Evolutionary conservation across 148 eudicot genomes (phyloP), one percentile per base, ranked within the genome.

Genomic region (Vaccinium corymbosum): DNA sequence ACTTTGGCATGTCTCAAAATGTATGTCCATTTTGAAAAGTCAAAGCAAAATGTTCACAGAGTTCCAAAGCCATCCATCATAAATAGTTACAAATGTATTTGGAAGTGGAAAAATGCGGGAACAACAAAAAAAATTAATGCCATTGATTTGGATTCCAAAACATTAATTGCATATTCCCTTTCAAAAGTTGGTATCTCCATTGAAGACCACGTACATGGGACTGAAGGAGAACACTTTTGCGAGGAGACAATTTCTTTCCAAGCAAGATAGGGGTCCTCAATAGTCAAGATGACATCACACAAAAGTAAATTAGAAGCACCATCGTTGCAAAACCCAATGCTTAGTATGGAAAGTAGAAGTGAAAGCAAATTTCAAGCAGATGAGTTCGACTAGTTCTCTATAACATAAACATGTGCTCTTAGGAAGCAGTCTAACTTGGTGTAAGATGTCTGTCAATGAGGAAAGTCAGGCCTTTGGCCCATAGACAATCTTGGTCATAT

Each of bases 341-440:
- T 80, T 53, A 19, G 52, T 14, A 62, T 0, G 16, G 50, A 59
- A 73, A 53, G 79, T 19, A 82, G 79, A 71, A 82, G 50, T 52
- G 76, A 71, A 38, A 72, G 66, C 3, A 82, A 82, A 82, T 72
- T 7, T 32, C 79, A 68, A 27, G 77, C 4, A 48, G 11, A 51
- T 38, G 59, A 38, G 19, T 7, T 80, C 59, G 29, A 80, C 52
- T 1, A 57, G 27, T 80, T 61, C 56, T 20, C 64, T 7, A 0
- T 17, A 6, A 5, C 16, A 56, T 0, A 35, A 59, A 35, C 3
- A 59, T 13, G 48, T 68, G 7, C 38, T 35, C 38, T 35, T 35
- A 35, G 38, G 38, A 35, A 35, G 38, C 38, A 35, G 38, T 35
- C 38, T 35, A 35, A 35, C 5, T 22, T 76, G 27, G 70, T 29